These are phyloP conservation scores for Nicotiana tomentosiformis DNA, from an alignment of 257 asterid species.

Conservation along the genomic window DNA sequence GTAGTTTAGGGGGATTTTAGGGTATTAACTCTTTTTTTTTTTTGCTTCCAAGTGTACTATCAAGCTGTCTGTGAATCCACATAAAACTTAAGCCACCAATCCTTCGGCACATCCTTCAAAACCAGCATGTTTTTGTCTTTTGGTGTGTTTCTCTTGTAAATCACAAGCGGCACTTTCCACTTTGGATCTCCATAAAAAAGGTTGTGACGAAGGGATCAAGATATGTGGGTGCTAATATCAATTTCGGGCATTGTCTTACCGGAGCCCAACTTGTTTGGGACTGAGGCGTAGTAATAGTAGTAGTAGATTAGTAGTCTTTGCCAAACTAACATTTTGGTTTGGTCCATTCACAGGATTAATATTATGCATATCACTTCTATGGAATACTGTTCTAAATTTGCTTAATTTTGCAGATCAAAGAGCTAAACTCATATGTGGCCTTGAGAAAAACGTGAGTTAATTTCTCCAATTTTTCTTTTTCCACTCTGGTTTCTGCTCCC, in stretches of 20 bases:
- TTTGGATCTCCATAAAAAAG: not conserved
- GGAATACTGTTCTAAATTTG: not conserved
- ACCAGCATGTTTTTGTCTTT: not conserved
- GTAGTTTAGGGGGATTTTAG: no score
- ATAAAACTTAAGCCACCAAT: not conserved
- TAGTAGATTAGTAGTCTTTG: no score
- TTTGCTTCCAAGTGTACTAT: not conserved
- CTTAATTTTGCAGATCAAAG: slow-evolving; percentile 75
- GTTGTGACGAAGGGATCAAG: not conserved
- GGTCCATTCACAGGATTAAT: not conserved
- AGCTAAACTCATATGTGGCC: slow-evolving; percentile 91
- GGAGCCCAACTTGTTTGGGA: no score
- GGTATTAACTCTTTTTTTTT: not conserved
- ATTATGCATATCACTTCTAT: not conserved
- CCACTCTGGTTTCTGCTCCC: slow-evolving; percentile 3
- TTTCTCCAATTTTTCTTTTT: slow-evolving; percentile 17
- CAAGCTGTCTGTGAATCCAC: not conserved
- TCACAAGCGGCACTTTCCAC: not conserved
- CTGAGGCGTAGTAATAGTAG: no score
- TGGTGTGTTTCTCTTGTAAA: not conserved
- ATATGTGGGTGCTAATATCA: not conserved
- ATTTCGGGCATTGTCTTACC: not conserved
- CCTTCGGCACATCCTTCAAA: not conserved
- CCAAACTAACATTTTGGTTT: not conserved
- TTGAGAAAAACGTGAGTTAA: slow-evolving; percentile 85